phyloP scores from a whole-genome alignment of 306 rosid genomes.

The Sphenostylis stenocarpa region DNA sequence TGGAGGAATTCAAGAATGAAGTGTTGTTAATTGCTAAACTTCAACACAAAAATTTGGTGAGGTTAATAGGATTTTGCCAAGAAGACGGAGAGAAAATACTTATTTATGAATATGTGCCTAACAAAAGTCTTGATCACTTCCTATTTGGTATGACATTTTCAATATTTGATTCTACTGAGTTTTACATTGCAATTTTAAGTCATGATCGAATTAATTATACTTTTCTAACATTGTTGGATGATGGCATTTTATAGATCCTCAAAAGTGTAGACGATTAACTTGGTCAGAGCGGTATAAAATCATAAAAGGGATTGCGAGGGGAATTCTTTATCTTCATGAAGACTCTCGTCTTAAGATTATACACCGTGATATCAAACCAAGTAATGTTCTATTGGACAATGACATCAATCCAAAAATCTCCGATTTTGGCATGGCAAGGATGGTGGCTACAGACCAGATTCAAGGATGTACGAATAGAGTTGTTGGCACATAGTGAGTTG shows the following conservation, averaged over 20 bases:
- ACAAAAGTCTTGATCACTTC: constrained; percentile 60
- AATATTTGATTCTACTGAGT: neutral
- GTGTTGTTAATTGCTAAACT: constrained; percentile 64
- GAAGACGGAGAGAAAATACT: constrained; percentile 60
- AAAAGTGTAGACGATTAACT: constrained; percentile 36
- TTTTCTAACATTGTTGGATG: neutral
- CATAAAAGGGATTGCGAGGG: constrained; percentile 58
- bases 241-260: constrained; percentile 29
- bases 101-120: constrained; percentile 66
- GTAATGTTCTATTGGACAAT: constrained; percentile 57
- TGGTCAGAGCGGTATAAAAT: constrained; percentile 50
- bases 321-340: constrained; percentile 68
- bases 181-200: neutral
- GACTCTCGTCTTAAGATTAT: constrained; percentile 66
- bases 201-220: neutral
- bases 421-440: constrained; percentile 78
- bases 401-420: constrained; percentile 62
- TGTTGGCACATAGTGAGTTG: constrained; percentile 73
- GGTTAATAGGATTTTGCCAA: constrained; percentile 61
- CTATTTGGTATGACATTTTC: constrained; percentile 51
- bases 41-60: constrained; percentile 75
- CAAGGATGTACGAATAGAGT: constrained; percentile 52
- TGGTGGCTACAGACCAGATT: constrained; percentile 41
- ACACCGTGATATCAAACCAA: constrained; percentile 74
- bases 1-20: constrained; percentile 66